These are phyloP conservation scores for Dunaliella sp. DNA, from an alignment of 139 green algal genomes.

Conservation along the genomic window DNA sequence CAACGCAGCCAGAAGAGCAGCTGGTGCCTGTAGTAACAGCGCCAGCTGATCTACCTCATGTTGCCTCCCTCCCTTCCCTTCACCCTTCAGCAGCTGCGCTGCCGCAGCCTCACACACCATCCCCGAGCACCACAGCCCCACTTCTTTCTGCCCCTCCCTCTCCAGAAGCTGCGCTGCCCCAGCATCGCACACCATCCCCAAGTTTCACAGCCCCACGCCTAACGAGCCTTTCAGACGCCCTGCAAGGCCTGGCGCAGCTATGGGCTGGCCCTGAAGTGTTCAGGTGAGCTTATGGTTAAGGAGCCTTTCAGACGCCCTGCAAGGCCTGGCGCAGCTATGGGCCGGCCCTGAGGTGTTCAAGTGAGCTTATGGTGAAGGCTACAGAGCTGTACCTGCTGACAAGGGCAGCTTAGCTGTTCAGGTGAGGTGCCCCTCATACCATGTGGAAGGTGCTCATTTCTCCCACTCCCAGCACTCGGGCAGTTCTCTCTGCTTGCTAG, in stretches of 20 bases:
- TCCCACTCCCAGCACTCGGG: no score
- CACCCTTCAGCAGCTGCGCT: background rate
- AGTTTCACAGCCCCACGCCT: background rate
- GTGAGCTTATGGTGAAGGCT: background rate
- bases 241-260: background rate
- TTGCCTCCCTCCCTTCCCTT: background rate
- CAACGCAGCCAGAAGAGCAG: no score
- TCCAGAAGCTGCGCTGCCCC: background rate
- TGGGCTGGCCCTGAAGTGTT: background rate
- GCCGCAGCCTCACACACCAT: background rate
- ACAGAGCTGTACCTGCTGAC: no score
- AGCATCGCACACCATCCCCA: background rate
- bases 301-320: background rate
- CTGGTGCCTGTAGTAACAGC: no score
- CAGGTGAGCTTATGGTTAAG: background rate
- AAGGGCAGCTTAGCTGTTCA: background rate
- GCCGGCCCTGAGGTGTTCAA: background rate
- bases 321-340: background rate
- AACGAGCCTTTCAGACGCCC: background rate
- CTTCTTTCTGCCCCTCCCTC: background rate
- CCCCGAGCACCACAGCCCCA: no score
- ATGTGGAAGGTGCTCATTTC: no score
- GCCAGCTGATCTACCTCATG: background rate
- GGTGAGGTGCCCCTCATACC: no score
- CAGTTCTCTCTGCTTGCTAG: no score